phyloP scores from a whole-genome alignment of 148 eudicot species.

The Nepenthes mirabilis region DNA sequence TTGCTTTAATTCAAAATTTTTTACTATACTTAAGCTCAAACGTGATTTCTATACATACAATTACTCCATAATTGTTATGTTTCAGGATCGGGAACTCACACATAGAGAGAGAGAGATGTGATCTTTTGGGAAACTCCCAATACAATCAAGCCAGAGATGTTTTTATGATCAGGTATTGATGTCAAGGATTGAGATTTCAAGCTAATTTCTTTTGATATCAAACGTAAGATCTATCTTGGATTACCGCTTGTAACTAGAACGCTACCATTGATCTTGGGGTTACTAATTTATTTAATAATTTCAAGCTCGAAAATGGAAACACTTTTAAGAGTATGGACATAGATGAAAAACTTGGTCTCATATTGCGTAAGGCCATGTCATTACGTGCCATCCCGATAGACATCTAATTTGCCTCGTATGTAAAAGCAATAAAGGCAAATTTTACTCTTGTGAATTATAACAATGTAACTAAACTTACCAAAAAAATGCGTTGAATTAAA shows the following conservation, averaged over 20 bases:
- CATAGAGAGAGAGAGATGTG: not conserved
- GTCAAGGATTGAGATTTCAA: not conserved
- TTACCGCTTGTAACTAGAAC: not conserved
- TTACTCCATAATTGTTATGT: too few relatives aligned
- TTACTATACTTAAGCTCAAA: too few relatives aligned
- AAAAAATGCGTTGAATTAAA: too few relatives aligned
- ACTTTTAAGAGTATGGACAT: not conserved
- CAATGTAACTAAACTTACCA: too few relatives aligned
- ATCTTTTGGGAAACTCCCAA: not conserved
- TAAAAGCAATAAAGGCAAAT: too few relatives aligned
- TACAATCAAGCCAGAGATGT: conserved; percentile 1
- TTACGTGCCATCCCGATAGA: not conserved
- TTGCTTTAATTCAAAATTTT: too few relatives aligned
- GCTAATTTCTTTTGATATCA: not conserved
- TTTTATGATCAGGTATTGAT: not conserved
- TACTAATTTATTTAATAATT: not conserved
- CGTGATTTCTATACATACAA: too few relatives aligned
- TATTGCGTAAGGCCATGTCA: not conserved
- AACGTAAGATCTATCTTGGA: not conserved
- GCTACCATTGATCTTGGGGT: conserved; percentile 1
- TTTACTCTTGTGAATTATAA: too few relatives aligned
- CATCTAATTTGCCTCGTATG: too few relatives aligned
- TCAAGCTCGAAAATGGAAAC: not conserved
- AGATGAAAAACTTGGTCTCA: not conserved
- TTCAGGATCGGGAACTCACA: too few relatives aligned